A percentile compares a stretch with the other conserved stretches of the same genome.
These are phyloP conservation scores for Elongisporangium prolatum DNA, from an alignment of 352 stramenopile species.

Conservation along the genomic window DNA sequence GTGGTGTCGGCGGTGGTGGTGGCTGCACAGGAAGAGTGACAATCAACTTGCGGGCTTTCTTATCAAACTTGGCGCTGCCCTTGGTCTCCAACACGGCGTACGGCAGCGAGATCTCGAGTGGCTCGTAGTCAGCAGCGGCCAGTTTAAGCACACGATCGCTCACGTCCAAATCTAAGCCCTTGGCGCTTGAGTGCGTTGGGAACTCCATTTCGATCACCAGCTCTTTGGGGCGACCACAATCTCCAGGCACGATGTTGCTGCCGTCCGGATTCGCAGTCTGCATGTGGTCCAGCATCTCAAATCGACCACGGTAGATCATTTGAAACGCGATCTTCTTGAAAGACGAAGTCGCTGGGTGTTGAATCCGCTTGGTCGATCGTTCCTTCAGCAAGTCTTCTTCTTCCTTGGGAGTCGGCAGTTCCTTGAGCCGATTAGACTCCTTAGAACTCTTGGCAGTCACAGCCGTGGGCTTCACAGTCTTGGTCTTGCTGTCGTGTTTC, in stretches of 20 bases:
- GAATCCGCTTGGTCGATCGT: neutral
- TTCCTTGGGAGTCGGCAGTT: constrained; percentile 5
- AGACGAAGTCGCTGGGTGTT: neutral
- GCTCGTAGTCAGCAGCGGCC: constrained; percentile 32
- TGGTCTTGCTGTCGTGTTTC: neutral
- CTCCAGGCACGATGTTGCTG: constrained; percentile 20
- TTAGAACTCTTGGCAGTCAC: constrained; percentile 6
- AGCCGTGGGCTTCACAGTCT: constrained; percentile 4
- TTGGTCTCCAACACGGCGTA: constrained; percentile 78
- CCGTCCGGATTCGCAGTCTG: constrained; percentile 26
- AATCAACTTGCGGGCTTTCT: constrained; percentile 59
- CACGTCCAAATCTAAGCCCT: constrained; percentile 65
- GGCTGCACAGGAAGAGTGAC: constrained; percentile 80
- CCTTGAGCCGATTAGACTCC: constrained; percentile 1
- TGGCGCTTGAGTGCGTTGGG: constrained; percentile 46
- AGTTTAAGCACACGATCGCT: constrained; percentile 46
- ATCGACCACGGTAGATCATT: constrained; percentile 61
- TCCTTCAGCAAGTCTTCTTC: neutral
- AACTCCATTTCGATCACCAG: constrained; percentile 64
- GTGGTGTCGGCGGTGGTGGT: constrained; percentile 22
- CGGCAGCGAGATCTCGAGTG: constrained; percentile 54
- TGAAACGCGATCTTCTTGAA: constrained; percentile 51
- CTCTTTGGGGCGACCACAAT: constrained; percentile 46
- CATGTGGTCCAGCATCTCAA: constrained; percentile 75
- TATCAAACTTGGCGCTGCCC: constrained; percentile 80